phyloP scores from a whole-genome alignment of 2,329 filamentous ascomycete species.

The Ceratocystis huliohia region DNA sequence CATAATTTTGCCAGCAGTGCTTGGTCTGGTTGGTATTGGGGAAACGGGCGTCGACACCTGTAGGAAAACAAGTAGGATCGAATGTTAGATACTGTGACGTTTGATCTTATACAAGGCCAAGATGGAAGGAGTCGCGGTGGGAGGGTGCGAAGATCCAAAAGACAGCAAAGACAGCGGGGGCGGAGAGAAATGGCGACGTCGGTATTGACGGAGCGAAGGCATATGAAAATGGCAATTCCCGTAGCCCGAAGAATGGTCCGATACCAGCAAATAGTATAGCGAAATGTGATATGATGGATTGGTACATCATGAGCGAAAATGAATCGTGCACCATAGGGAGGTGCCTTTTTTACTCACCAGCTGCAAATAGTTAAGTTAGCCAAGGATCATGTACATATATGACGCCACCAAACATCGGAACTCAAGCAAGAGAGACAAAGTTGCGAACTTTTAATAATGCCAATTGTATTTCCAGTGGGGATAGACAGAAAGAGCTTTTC shows the following conservation, averaged over 20 bases:
- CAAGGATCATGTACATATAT: slow-evolving; percentile 27
- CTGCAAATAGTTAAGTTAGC: slow-evolving; percentile 33
- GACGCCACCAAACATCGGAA: slow-evolving; percentile 25
- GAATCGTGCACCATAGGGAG: not conserved
- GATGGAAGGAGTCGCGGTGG: not conserved
- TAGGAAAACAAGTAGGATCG: slow-evolving; percentile 6
- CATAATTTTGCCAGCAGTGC: slow-evolving; percentile 99
- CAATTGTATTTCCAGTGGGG: not conserved
- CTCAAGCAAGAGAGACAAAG: not conserved
- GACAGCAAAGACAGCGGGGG: not conserved
- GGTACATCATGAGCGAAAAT: not conserved
- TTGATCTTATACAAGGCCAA: not conserved
- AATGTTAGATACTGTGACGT: slow-evolving; percentile 13
- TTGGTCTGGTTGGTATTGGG: slow-evolving; percentile 97
- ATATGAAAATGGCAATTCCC: not conserved
- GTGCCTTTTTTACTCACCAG: slow-evolving; percentile 31
- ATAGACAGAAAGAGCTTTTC: slow-evolving; percentile 17
- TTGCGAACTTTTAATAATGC: too few species aligned
- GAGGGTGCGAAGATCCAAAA: not conserved
- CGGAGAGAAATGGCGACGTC: not conserved
- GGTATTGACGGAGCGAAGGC: not conserved
- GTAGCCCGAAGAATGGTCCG: slow-evolving; percentile 2
- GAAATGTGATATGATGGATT: not conserved
- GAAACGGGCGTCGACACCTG: slow-evolving; percentile 98
- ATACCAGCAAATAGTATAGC: not conserved